Base-by-base conservation (phyloP, 164 flowering plant species). In the Piper betle region DNA sequence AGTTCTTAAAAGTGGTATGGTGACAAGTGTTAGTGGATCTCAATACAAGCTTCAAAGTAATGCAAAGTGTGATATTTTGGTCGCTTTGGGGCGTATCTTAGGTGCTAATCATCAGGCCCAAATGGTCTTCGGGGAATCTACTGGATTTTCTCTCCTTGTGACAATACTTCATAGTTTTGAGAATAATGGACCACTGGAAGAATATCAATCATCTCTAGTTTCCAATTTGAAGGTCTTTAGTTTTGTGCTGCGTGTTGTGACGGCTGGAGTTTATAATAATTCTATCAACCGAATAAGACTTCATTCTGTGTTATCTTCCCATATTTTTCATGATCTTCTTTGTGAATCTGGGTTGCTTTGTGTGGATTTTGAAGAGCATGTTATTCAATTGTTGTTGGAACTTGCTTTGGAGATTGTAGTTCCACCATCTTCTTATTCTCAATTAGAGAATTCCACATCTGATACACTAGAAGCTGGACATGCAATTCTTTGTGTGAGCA, bases 61-160 rank as follows among this genome's bases (percentile, higher is more conserved):
- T 69, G 96, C 99, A 62, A 88, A 82, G 75, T 91, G 97, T 76
- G 99, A 94, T 58, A 84, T 85, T 48, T 78, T 91, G 70, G 96
- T 90, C 57, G 80, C 94, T 54, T 62, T 94, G 64, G 91, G 99
- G 97, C 97, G 99, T 48, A 84, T 94, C 61, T 62, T 94, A 59
- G 96, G 91, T 46, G 81, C 70, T 48, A 91, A 94, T 75, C 73
- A 52, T 70, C 72, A 93, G 39, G 90, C 94, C 55, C 93, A 91
- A 68, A 83, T 84, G 71, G 94, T 91, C 62, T 94, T 94, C 77
- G 97, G 97, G 60, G 99, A 94, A 78, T 90, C 91, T 56, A 94
- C 99, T 71, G 99, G 99, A 54, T 88, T 94, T 74, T 94, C 97
- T 52, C 92, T 94, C 68, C 68, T 94, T 55, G 70, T 88, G 56